Evolutionary conservation across 768 basidiomycete genomes (phyloP).

Genomic region (Termitomyces sp.): DNA sequence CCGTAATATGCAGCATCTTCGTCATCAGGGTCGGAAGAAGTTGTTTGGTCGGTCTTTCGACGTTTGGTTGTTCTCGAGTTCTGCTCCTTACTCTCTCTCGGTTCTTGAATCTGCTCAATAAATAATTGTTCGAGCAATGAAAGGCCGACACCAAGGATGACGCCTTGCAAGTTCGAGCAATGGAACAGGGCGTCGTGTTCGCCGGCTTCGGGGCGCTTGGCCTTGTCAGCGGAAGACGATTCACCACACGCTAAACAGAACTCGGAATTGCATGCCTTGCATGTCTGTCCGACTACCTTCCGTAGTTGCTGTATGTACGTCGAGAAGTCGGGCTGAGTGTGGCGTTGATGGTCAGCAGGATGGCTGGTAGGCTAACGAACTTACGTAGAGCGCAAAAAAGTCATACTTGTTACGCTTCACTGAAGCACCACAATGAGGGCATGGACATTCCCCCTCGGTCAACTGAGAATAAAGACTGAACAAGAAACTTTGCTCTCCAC

Average conservation of each 20-base stretch:
- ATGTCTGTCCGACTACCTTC: constrained; percentile 55
- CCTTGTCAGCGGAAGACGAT: constrained; percentile 45
- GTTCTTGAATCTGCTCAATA: constrained; percentile 47
- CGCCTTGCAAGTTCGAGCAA: constrained; percentile 86
- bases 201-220: constrained; percentile 39
- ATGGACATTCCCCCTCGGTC: constrained; percentile 58
- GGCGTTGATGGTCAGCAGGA: constrained; percentile 16
- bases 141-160: constrained; percentile 88
- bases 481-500: constrained; percentile 84
- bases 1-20: constrained; percentile 53
- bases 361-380: constrained; percentile 26
- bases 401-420: constrained; percentile 66
- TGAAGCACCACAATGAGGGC: constrained; percentile 72
- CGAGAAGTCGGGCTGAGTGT: constrained; percentile 64
- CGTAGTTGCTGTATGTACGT: constrained; percentile 67
- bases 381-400: constrained; percentile 82
- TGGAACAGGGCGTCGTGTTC: constrained; percentile 73
- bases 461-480: constrained; percentile 83
- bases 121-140: constrained; percentile 81
- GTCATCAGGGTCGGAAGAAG: constrained; percentile 36
- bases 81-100: constrained; percentile 31
- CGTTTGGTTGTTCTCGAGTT: constrained; percentile 42
- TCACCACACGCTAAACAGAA: constrained; percentile 82
- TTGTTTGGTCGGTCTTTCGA: constrained; percentile 36
- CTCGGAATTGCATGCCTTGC: constrained; percentile 56